Base-by-base conservation (phyloP, 345 rosid species). In the Gossypium australe region DNA sequence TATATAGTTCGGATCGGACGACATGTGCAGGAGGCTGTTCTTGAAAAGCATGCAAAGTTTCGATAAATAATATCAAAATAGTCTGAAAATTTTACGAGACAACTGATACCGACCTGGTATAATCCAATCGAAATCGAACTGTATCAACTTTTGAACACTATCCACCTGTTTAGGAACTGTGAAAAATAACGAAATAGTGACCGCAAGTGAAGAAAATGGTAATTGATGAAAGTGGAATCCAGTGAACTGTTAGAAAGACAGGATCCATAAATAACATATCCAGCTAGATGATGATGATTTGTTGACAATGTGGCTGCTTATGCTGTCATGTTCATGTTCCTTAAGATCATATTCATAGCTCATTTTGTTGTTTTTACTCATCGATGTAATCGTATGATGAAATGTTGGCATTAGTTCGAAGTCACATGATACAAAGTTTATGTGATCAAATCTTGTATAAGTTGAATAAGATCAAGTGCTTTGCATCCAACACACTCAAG, bases 131-230 rank as follows among this genome's bases (percentile, higher is more conserved):
- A 84, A 82, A 45, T 84, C 79, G 34, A 78, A 51, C 14, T 62
- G 80, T 56, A 80, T 43, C 79, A 84, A 47, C 72, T 76, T 82
- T 34, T 61, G 9, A 17, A 84, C 82, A 38, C 82, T 82, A 43
- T 80, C 52, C 57, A 80, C 17, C 79, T 82, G 87, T 75, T 43
- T n/a, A 11, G 68, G 60, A 73, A 82, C 87, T 82, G 85, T 75
- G 38, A 76, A 57, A 77, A 56, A 17, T 17, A 70, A 70, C 27
- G n/a, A 16, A 52, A 9, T 49, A 58, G 66, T 57, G 67, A 72
- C 20, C 12, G 41, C 10, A 18, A 4, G 14, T 14, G 25, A 44
- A 58, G 44, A 61, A 62, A 73, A 47, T 11, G 76, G 1, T 48
- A 70, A 51, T 17, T 53, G 75, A 38, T 44, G 29, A 11, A 53